Conservation (phyloP, 2,329 filamentous ascomycete genomes). For the Exutisphaerella laricina region DNA sequence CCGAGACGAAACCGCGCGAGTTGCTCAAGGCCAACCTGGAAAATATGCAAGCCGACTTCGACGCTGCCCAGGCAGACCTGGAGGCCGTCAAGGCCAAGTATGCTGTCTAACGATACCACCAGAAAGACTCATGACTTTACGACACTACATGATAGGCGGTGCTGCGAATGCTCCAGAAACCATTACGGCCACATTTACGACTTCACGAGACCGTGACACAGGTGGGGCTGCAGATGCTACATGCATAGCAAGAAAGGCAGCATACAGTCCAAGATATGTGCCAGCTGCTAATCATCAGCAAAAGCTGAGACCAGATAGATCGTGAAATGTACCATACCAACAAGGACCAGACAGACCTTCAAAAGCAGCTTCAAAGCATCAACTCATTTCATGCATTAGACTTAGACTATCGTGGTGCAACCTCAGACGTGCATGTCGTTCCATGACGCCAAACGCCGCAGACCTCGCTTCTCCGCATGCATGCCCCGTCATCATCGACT, state of each 20-base stretch:
- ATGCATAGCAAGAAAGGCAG: too few relatives aligned
- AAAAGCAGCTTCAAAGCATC: not conserved
- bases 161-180: too few relatives aligned
- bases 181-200: too few relatives aligned
- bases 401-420: not conserved
- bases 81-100: conserved; percentile 4
- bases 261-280: too few relatives aligned
- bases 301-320: not conserved
- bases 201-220: too few relatives aligned
- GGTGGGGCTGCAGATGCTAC: too few relatives aligned
- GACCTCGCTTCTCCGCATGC: not conserved
- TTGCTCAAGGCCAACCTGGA: conserved; percentile 1
- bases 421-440: not conserved
- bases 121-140: too few relatives aligned
- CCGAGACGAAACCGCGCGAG: conserved; percentile 1
- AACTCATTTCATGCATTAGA: not conserved
- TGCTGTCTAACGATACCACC: too few relatives aligned
- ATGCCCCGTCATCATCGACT: not conserved
- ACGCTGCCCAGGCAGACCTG: conserved; percentile 6
- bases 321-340: not conserved
- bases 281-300: too few relatives aligned
- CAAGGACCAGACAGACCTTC: too few relatives aligned
- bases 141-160: too few relatives aligned
- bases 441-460: not conserved
- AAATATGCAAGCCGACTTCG: not conserved